Evolutionary conservation across 495 filamentous ascomycete genomes (phyloP).

Genomic region (Neurospora tetrasperma): DNA sequence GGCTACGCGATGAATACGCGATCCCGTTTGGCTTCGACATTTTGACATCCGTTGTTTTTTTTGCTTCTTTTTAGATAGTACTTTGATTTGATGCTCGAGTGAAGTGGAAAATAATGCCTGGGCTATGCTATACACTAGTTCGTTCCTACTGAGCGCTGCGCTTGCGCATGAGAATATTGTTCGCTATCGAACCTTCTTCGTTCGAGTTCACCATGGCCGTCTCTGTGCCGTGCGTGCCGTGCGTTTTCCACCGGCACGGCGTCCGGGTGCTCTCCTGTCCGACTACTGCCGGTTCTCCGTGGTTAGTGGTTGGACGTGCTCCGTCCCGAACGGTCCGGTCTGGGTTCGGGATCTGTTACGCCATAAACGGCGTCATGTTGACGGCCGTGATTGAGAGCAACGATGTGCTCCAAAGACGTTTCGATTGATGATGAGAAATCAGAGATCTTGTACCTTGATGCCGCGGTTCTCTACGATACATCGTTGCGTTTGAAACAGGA

Average conservation of each 20-base stretch:
- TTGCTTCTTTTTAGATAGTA: background rate
- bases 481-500: background rate
- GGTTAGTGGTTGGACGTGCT: background rate
- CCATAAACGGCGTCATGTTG: background rate
- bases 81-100: too few species aligned
- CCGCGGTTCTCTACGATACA: background rate
- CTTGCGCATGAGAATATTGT: too few species aligned
- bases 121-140: too few species aligned
- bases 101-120: too few species aligned
- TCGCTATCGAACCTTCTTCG: too few species aligned
- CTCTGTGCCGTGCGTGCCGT: background rate
- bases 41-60: background rate
- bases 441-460: background rate
- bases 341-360: background rate
- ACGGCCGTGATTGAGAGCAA: background rate
- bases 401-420: background rate
- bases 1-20: slow-evolving; percentile 27
- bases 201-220: too few species aligned
- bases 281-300: background rate
- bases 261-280: background rate
- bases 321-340: background rate
- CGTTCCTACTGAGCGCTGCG: too few species aligned
- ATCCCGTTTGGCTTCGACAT: slow-evolving; percentile 45
- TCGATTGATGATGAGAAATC: too few species aligned
- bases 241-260: background rate